phyloP scores from a whole-genome alignment of 2,329 filamentous ascomycete species.

The Moelleriella libera region DNA sequence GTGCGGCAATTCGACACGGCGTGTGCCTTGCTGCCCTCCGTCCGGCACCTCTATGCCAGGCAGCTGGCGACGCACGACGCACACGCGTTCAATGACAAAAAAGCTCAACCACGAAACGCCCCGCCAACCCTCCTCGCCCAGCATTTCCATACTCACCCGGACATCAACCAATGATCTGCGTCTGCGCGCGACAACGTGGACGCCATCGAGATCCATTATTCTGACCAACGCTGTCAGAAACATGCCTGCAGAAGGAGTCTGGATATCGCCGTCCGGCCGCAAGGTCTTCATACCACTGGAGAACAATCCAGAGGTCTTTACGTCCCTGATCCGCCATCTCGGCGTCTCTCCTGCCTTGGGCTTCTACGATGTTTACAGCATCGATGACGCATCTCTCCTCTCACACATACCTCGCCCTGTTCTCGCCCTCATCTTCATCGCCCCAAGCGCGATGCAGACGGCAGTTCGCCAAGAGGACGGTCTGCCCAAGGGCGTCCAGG shows the following conservation, averaged over 20 bases:
- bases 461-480: conserved; percentile 17
- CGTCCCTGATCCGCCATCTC: conserved; percentile 52
- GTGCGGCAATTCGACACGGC: too few relatives aligned
- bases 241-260: conserved; percentile 17
- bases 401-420: conserved; percentile 58
- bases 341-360: conserved; percentile 53
- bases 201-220: not conserved
- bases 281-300: conserved; percentile 28
- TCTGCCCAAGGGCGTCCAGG: conserved; percentile 8
- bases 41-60: not conserved
- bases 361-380: conserved; percentile 73
- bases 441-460: conserved; percentile 44
- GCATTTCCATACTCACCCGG: too few relatives aligned
- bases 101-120: too few relatives aligned
- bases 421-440: conserved; percentile 66
- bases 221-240: not conserved
- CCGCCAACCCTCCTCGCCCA: too few relatives aligned
- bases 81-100: not conserved
- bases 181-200: not conserved
- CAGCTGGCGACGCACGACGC: not conserved
- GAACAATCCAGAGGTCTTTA: conserved; percentile 68
- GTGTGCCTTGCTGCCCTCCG: too few relatives aligned
- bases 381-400: conserved; percentile 65
- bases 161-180: too few relatives aligned
- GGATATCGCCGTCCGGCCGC: conserved; percentile 13